Evolutionary conservation across 2,329 filamentous ascomycete genomes (phyloP).

Genomic region (Cladosporium sp.): DNA sequence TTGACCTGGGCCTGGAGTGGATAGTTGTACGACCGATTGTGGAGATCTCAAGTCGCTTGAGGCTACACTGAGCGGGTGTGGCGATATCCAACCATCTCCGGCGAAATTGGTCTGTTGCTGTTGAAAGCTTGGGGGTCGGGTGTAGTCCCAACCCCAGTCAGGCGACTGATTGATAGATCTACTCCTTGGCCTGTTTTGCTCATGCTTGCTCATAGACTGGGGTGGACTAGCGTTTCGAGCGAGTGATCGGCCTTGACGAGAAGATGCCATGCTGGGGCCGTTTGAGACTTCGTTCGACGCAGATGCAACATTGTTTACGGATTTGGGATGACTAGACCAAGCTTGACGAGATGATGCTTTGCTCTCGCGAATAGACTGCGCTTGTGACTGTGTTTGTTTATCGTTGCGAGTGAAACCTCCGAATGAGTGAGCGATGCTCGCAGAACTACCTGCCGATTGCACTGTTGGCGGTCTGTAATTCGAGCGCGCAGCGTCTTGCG

Average conservation of each 20-base stretch:
- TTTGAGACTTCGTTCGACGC: no score
- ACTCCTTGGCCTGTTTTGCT: background rate
- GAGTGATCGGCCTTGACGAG: background rate
- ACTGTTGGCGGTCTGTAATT: conserved; percentile 8
- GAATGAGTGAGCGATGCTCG: background rate
- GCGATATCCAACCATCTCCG: conserved; percentile 32
- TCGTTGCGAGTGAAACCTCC: background rate
- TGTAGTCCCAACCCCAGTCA: no score
- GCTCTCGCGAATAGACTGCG: background rate
- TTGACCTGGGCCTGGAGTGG: conserved; percentile 15
- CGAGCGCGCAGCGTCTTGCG: background rate
- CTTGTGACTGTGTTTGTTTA: background rate
- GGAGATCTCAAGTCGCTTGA: conserved; percentile 17
- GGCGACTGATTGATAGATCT: no score
- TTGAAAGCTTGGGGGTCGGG: no score
- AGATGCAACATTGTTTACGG: no score
- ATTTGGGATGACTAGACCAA: no score
- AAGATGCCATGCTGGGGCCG: background rate
- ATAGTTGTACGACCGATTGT: conserved; percentile 23
- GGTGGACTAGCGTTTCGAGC: no score
- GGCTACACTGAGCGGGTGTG: conserved; percentile 28
- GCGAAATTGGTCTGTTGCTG: conserved; percentile 24
- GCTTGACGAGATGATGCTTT: background rate
- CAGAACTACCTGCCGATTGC: background rate
- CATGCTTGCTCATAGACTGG: no score